Conservation (phyloP, 2,329 filamentous ascomycete species). For the Teratosphaeria zuluensis region DNA sequence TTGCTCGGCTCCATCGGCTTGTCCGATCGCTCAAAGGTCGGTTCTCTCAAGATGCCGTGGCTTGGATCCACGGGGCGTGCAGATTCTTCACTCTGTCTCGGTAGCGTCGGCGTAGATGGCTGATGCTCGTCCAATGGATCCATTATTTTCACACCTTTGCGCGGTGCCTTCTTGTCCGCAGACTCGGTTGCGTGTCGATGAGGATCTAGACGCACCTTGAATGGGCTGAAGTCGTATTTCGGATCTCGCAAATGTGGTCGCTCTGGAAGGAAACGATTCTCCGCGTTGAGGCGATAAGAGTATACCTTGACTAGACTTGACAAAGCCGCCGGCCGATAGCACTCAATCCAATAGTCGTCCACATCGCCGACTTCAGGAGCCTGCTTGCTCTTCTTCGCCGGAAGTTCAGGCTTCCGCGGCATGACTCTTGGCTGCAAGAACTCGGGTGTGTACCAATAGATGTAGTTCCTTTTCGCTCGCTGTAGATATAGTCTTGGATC, state of each 20-base stretch:
- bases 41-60: conserved; percentile 32
- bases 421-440: conserved; percentile 56
- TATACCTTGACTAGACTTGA: conserved; percentile 91
- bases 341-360: conserved; percentile 96
- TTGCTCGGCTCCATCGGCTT: conserved; percentile 3
- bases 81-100: not conserved
- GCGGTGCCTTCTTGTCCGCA: conserved; percentile 48
- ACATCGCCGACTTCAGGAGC: conserved; percentile 46
- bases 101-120: not conserved
- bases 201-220: conserved; percentile 54
- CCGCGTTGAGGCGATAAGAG: conserved; percentile 83
- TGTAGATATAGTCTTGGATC: conserved; percentile 66
- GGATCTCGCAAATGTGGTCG: conserved; percentile 53
- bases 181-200: conserved; percentile 43
- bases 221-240: conserved; percentile 78
- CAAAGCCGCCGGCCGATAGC: conserved; percentile 79
- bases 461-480: conserved; percentile 59
- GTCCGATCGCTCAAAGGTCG: conserved; percentile 5
- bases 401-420: conserved; percentile 32
- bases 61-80: conserved; percentile 17
- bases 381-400: not conserved
- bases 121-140: conserved; percentile 39
- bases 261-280: conserved; percentile 70
- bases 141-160: conserved; percentile 62
- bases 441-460: conserved; percentile 74